Conservation (phyloP, 495 filamentous ascomycete species). For the Penicillium antarcticum region DNA sequence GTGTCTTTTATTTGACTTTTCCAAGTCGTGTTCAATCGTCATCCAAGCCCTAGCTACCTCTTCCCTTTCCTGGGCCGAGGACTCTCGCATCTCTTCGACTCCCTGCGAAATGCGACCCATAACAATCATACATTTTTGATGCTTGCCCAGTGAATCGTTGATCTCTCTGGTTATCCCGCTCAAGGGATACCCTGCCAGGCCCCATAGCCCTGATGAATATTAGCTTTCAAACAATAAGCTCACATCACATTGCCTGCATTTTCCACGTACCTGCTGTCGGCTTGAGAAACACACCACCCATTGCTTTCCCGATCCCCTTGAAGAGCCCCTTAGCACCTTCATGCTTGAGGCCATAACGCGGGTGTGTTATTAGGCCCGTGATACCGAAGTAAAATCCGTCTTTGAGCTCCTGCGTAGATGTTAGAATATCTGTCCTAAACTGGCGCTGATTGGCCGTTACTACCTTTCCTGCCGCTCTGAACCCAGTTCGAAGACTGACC, state of each 20-base stretch:
- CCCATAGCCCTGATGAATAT: conserved; percentile 46
- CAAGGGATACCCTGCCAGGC: conserved; percentile 69
- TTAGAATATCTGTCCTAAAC: conserved; percentile 5
- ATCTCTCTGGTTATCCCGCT: conserved; percentile 74
- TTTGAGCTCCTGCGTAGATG: conserved; percentile 53
- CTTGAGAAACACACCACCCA: conserved; percentile 69
- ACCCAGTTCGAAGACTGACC: conserved; percentile 66
- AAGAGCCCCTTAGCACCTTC: conserved; percentile 65
- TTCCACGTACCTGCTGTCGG: conserved; percentile 55
- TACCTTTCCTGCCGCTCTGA: conserved; percentile 62
- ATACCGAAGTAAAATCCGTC: conserved; percentile 68
- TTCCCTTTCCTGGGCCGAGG: conserved; percentile 1
- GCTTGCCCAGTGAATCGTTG: conserved; percentile 48
- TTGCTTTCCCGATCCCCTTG: conserved; percentile 73
- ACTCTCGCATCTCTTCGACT: conserved; percentile 50
- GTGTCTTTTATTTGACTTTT: not conserved
- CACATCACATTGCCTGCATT: not conserved
- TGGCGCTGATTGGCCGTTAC: not conserved
- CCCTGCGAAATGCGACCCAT: conserved; percentile 64
- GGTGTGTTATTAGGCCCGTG: conserved; percentile 69
- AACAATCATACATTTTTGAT: not conserved
- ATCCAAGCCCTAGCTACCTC: conserved; percentile 1
- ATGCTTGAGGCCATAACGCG: conserved; percentile 61
- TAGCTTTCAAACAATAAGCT: conserved; percentile 14
- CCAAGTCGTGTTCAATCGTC: not conserved